Conservation (phyloP, 495 filamentous ascomycete species). For the Talaromyces trachyspermus region DNA sequence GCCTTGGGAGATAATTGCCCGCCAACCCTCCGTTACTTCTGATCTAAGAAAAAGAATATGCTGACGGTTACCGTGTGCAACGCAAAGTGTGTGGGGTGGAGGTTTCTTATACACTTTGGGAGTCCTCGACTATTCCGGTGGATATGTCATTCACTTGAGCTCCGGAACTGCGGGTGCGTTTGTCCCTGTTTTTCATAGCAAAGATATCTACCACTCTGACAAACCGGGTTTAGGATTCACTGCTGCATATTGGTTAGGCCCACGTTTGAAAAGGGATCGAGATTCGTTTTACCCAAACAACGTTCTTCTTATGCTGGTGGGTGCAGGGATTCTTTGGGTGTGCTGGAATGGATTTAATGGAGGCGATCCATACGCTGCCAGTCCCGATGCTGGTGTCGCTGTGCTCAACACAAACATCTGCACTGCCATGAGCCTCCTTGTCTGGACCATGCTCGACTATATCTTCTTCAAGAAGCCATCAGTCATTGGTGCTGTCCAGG, state of each 20-base stretch:
- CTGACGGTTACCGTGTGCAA: conserved; percentile 22
- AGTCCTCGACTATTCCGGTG: conserved; percentile 52
- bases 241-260: conserved; percentile 47
- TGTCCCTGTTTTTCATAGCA: neutral
- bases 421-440: conserved; percentile 43
- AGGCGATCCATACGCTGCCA: conserved; percentile 48
- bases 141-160: conserved; percentile 52
- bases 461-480: conserved; percentile 44
- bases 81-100: conserved; percentile 51
- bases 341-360: conserved; percentile 56
- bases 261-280: conserved; percentile 40
- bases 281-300: conserved; percentile 47
- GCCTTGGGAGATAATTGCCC: neutral
- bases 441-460: conserved; percentile 40
- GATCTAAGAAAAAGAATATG: conserved; percentile 30
- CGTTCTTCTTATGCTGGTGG: conserved; percentile 40
- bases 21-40: conserved; percentile 7
- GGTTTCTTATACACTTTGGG: conserved; percentile 45
- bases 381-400: conserved; percentile 48
- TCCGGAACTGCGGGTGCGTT: conserved; percentile 40
- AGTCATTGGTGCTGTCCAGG: conserved; percentile 45
- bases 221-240: conserved; percentile 43
- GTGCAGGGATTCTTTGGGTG: conserved; percentile 51
- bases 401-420: conserved; percentile 51
- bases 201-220: neutral